Percentiles rank a stretch among this genome's conserved stretches.
These are phyloP conservation scores for Sanguinoderma infundibulare DNA, from an alignment of 1,284 basidiomycete species.

Conservation along the genomic window DNA sequence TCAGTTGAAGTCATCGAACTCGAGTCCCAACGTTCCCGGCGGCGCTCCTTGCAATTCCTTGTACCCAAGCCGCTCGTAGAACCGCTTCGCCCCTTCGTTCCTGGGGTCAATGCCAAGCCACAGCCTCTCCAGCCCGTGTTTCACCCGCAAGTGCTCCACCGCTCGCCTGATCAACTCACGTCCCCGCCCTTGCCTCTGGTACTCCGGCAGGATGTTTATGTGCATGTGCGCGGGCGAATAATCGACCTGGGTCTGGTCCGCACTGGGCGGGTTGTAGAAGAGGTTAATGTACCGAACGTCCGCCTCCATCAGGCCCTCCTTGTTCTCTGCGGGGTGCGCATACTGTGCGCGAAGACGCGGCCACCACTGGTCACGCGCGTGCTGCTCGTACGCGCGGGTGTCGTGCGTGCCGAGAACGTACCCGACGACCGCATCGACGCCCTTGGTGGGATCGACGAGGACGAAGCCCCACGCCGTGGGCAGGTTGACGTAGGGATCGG, in stretches of 20 bases:
- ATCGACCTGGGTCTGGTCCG: constrained; percentile 50
- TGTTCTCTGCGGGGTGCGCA: constrained; percentile 35
- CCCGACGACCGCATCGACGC: constrained; percentile 54
- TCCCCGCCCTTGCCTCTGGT: constrained; percentile 69
- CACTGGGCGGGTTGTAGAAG: constrained; percentile 52
- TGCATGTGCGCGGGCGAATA: constrained; percentile 71
- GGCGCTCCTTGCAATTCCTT: constrained; percentile 51
- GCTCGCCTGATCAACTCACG: constrained; percentile 56
- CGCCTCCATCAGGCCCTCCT: constrained; percentile 39
- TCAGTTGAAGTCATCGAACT: constrained; percentile 46
- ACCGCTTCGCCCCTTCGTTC: constrained; percentile 58
- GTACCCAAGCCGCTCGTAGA: constrained; percentile 64
- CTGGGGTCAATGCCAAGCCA: constrained; percentile 67
- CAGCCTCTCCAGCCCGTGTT: constrained; percentile 50
- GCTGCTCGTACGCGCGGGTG: constrained; percentile 59
- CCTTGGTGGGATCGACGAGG: constrained; percentile 53
- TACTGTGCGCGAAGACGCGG: constrained; percentile 58
- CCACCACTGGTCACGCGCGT: constrained; percentile 59
- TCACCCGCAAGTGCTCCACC: constrained; percentile 50
- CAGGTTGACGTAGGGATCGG: constrained; percentile 74
- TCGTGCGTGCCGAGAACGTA: constrained; percentile 66
- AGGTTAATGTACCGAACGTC: constrained; percentile 55
- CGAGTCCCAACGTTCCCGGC: constrained; percentile 50
- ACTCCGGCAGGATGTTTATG: constrained; percentile 63
- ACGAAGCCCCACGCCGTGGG: constrained; percentile 75